A percentile compares a stretch with the other conserved stretches of the same genome.
Evolutionary conservation across 768 basidiomycete species (phyloP).

Genomic region (Sarcodon aspratus): DNA sequence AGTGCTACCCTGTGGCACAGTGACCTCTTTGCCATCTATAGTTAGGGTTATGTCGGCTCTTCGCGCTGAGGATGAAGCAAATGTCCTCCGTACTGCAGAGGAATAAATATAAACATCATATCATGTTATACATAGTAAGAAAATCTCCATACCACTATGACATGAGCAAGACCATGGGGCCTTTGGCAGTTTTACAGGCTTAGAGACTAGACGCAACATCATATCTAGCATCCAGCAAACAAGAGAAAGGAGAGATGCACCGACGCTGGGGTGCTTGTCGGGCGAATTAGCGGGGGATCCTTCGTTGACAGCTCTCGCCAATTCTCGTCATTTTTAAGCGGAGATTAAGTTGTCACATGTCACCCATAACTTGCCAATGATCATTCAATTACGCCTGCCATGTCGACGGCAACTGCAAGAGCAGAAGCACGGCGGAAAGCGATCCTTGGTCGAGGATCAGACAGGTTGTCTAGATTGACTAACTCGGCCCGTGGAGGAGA

Average conservation of each 20-base stretch:
- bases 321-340: background rate
- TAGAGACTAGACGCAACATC: no score
- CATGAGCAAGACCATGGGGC: no score
- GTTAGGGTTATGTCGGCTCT: constrained; percentile 84
- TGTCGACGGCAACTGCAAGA: constrained; percentile 40
- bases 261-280: background rate
- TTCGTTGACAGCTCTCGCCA: background rate
- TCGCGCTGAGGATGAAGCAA: constrained; percentile 54
- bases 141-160: no score
- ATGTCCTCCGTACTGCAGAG: constrained; percentile 40
- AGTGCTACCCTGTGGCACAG: constrained; percentile 83
- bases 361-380: background rate
- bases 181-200: no score
- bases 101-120: background rate
- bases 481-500: constrained; percentile 67
- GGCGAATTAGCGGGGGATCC: background rate
- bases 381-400: constrained; percentile 1
- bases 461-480: constrained; percentile 72
- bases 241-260: background rate
- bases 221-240: no score
- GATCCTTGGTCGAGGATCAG: constrained; percentile 58
- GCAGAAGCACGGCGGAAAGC: constrained; percentile 74
- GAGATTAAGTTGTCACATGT: background rate
- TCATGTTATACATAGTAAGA: no score
- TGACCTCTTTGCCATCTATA: constrained; percentile 95